phyloP scores from a whole-genome alignment of 1,284 basidiomycete species.

The Veloboletus limbatus region DNA sequence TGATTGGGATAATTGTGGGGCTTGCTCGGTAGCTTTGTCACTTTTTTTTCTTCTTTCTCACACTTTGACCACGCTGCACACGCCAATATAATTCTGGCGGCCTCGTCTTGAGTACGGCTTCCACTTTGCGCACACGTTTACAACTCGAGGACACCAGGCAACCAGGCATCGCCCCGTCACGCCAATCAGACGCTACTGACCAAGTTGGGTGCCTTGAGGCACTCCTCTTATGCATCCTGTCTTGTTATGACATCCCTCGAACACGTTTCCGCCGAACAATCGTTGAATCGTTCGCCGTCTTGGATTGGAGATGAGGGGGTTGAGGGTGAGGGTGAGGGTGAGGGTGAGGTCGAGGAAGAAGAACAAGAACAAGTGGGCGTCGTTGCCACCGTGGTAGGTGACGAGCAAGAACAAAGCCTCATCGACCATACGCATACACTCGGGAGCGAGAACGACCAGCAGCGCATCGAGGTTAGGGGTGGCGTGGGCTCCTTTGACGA shows the following conservation, averaged over 20 bases:
- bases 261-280: constrained; percentile 18
- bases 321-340: neutral
- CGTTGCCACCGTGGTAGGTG: neutral
- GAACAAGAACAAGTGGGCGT: neutral
- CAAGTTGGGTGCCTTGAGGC: neutral
- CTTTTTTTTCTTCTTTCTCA: neutral
- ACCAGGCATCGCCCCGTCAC: neutral
- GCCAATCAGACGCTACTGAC: neutral
- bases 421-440: too few species aligned
- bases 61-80: neutral
- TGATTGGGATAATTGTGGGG: too few species aligned
- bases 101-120: neutral
- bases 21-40: too few species aligned
- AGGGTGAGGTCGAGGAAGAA: neutral
- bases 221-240: constrained; percentile 17
- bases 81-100: too few species aligned
- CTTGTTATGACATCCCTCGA: constrained; percentile 28
- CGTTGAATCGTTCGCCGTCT: constrained; percentile 1
- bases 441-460: too few species aligned
- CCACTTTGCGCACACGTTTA: constrained; percentile 2
- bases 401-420: neutral
- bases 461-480: neutral
- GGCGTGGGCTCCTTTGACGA: neutral
- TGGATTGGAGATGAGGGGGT: constrained; percentile 1
- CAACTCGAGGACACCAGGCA: neutral